Percentiles rank a stretch among this genome's conserved stretches.
Evolutionary conservation across 768 basidiomycete genomes (phyloP).

Genomic region (Suillus americanus): DNA sequence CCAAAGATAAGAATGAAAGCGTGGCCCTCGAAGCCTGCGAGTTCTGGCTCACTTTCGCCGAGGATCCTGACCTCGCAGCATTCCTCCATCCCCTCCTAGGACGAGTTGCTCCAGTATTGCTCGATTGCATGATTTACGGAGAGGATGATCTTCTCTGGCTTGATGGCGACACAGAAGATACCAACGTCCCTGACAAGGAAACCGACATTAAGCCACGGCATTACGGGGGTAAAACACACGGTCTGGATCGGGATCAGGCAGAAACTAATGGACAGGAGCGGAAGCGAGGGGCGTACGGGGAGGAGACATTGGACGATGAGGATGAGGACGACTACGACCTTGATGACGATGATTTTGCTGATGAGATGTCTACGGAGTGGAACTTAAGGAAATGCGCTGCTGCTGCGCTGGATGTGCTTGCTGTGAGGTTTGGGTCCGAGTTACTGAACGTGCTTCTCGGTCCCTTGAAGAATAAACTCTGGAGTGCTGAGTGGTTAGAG

Average conservation of each 20-base stretch:
- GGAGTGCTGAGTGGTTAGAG: conserved; percentile 91
- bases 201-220: conserved; percentile 96
- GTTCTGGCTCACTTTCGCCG: conserved; percentile 99
- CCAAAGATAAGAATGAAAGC: conserved; percentile 95
- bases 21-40: conserved; percentile 98
- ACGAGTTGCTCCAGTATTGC: conserved; percentile 92
- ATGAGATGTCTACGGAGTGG: conserved; percentile 98
- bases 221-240: conserved; percentile 84
- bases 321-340: conserved; percentile 87
- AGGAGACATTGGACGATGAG: conserved; percentile 80
- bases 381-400: conserved; percentile 98
- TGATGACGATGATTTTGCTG: conserved; percentile 84
- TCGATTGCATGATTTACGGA: conserved; percentile 97
- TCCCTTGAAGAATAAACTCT: conserved; percentile 89
- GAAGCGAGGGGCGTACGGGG: conserved; percentile 66
- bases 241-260: conserved; percentile 68
- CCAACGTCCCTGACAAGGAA: conserved; percentile 89
- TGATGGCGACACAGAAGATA: conserved; percentile 88
- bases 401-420: conserved; percentile 94
- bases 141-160: conserved; percentile 96
- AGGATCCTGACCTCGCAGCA: conserved; percentile 83
- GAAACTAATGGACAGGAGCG: conserved; percentile 36
- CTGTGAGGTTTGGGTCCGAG: conserved; percentile 89
- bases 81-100: conserved; percentile 84
- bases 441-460: conserved; percentile 86